phyloP scores from a whole-genome alignment of 2,329 filamentous ascomycete genomes.

The Neurospora sp. region DNA sequence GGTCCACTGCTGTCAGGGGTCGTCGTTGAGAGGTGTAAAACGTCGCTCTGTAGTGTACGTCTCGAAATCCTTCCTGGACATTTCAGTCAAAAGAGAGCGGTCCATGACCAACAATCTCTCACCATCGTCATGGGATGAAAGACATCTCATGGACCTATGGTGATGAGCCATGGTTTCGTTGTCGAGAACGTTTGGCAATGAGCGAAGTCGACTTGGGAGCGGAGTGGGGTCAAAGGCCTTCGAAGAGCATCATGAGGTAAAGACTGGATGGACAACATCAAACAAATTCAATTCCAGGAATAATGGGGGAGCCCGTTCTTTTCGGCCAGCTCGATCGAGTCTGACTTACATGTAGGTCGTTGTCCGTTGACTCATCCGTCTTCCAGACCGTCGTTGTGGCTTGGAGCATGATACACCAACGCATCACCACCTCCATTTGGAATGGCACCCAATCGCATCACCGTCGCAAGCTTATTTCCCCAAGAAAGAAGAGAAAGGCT shows the following conservation, averaged over 20 bases:
- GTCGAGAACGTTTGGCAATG: background rate
- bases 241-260: background rate
- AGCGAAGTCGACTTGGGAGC: background rate
- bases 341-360: background rate
- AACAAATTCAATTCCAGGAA: background rate
- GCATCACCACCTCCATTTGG: background rate
- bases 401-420: background rate
- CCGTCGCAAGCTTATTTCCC: background rate
- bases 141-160: background rate
- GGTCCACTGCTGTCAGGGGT: background rate
- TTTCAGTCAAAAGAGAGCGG: background rate
- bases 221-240: background rate
- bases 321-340: background rate
- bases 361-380: background rate
- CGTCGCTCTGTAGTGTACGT: background rate
- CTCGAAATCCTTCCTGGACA: background rate
- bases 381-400: background rate
- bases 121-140: background rate
- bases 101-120: background rate
- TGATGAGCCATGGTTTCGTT: background rate
- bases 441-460: background rate
- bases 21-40: background rate
- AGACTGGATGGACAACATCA: background rate
- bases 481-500: background rate
- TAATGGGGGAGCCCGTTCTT: background rate